phyloP scores from a whole-genome alignment of 345 rosid species.

The Citrus inodora region DNA sequence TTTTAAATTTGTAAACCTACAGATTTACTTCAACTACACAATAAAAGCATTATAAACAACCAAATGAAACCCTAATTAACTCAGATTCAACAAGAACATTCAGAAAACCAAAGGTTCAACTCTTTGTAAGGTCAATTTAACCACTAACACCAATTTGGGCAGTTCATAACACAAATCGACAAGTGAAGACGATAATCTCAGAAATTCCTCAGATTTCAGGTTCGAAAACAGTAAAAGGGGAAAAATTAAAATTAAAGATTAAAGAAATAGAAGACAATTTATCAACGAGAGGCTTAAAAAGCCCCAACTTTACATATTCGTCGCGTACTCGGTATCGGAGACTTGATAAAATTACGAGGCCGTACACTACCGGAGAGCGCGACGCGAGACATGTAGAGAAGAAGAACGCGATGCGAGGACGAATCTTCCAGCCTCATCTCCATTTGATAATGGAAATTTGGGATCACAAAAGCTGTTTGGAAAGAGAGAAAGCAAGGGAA shows the following conservation, averaged over 20 bases:
- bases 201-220: conserved; percentile 21
- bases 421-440: conserved; percentile 55
- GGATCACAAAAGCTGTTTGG: conserved; percentile 13
- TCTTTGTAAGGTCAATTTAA: not conserved
- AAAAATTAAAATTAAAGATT: not conserved
- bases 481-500: conserved; percentile 13
- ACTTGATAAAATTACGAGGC: conserved; percentile 36
- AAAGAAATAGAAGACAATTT: not conserved
- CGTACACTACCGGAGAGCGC: conserved; percentile 45
- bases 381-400: conserved; percentile 41
- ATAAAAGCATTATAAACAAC: conserved; percentile 5
- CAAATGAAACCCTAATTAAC: conserved; percentile 21
- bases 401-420: conserved; percentile 32
- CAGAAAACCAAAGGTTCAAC: conserved; percentile 22
- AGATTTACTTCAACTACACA: not conserved
- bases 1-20: not conserved
- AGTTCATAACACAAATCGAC: not conserved
- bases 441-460: conserved; percentile 29
- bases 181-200: conserved; percentile 11
- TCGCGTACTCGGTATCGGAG: conserved; percentile 42
- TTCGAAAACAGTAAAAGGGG: conserved; percentile 1
- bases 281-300: conserved; percentile 18
- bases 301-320: conserved; percentile 47
- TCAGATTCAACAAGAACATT: conserved; percentile 17
- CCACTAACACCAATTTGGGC: conserved; percentile 9